Conservation (phyloP, 225 moss, liverwort and hornwort species). For the Anthoceros angustus region DNA sequence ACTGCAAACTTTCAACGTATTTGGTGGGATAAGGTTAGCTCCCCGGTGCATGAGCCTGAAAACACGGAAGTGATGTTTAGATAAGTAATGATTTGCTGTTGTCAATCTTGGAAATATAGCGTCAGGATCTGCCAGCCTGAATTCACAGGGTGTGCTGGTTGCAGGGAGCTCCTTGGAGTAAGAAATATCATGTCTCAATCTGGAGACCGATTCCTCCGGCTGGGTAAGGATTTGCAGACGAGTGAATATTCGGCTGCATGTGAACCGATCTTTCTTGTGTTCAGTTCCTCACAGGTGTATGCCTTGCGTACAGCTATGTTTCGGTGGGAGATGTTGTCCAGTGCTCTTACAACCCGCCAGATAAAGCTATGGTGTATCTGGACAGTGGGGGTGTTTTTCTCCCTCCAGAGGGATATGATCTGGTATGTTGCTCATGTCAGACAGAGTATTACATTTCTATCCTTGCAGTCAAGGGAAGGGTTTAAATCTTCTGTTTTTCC, state of each 20-base stretch:
- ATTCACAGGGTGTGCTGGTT: neutral
- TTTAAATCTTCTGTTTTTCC: neutral
- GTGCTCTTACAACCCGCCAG: slow-evolving; percentile 61
- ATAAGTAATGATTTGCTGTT: too few species aligned
- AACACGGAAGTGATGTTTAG: too few species aligned
- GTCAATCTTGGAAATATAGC: too few species aligned
- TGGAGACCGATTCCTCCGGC: slow-evolving; percentile 76
- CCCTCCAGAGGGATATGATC: slow-evolving; percentile 71
- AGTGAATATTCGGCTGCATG: neutral
- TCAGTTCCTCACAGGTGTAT: neutral
- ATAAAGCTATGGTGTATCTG: slow-evolving; percentile 68
- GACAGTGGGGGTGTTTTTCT: slow-evolving; percentile 58
- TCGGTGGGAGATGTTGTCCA: slow-evolving; percentile 82
- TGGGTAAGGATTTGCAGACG: slow-evolving; percentile 27
- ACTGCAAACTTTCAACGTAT: slow-evolving; percentile 60
- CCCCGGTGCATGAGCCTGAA: neutral
- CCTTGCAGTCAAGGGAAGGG: neutral
- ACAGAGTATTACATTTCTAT: neutral
- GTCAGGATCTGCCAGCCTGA: neutral
- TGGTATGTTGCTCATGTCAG: slow-evolving; percentile 32
- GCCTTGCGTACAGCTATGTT: slow-evolving; percentile 40
- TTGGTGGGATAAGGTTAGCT: slow-evolving; percentile 90
- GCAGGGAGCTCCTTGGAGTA: slow-evolving; percentile 80
- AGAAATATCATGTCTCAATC: slow-evolving; percentile 61
- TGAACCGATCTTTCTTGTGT: neutral